Conservation (phyloP, 768 basidiomycete genomes). For the Solioccasus polychromus region DNA sequence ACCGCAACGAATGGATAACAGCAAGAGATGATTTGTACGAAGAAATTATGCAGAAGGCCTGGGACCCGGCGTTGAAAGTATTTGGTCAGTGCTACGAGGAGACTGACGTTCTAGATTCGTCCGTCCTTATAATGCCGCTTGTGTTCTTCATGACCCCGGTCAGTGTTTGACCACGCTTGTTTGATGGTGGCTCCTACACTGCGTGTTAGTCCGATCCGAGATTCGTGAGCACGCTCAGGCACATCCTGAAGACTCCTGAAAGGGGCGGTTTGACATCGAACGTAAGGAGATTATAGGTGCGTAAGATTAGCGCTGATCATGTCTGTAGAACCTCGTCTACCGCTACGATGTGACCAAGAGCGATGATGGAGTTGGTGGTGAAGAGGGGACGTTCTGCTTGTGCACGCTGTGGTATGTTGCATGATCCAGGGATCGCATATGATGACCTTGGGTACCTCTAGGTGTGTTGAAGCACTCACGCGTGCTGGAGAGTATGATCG, state of each 20-base stretch:
- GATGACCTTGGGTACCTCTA: conserved; percentile 21
- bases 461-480: conserved; percentile 87
- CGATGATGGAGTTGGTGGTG: conserved; percentile 92
- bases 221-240: conserved; percentile 81
- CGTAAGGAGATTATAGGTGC: conserved; percentile 31
- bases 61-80: conserved; percentile 65
- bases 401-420: conserved; percentile 71
- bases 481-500: conserved; percentile 80
- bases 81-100: conserved; percentile 94
- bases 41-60: conserved; percentile 87
- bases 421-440: not conserved
- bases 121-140: conserved; percentile 88
- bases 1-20: conserved; percentile 64
- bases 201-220: conserved; percentile 71
- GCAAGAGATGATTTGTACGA: conserved; percentile 87
- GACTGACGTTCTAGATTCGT: conserved; percentile 74
- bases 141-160: conserved; percentile 89
- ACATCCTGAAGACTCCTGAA: conserved; percentile 83
- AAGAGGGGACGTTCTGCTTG: conserved; percentile 92
- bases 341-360: conserved; percentile 85
- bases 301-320: conserved; percentile 4
- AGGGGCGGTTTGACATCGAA: conserved; percentile 90
- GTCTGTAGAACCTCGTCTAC: conserved; percentile 72
- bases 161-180: conserved; percentile 24
- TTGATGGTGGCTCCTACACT: not conserved